These are phyloP conservation scores for Hirsutella thompsonii DNA, from an alignment of 2,329 filamentous ascomycete species.

Conservation along the genomic window DNA sequence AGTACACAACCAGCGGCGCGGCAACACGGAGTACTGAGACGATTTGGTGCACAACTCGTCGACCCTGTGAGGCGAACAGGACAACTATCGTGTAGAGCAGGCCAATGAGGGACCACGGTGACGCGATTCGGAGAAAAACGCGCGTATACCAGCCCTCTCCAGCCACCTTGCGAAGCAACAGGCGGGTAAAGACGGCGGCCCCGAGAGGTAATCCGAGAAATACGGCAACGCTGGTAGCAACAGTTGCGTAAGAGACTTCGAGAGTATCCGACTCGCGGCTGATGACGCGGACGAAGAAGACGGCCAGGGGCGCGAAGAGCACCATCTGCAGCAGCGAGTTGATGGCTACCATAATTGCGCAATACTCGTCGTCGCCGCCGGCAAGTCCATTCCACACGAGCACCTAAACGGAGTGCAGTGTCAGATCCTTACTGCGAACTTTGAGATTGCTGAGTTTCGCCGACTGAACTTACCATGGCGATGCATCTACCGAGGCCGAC, in stretches of 20 bases:
- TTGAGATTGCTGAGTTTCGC: neutral
- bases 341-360: conserved; percentile 64
- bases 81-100: conserved; percentile 80
- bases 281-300: conserved; percentile 61
- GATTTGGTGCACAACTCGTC: conserved; percentile 67
- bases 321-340: conserved; percentile 67
- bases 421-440: neutral
- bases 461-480: conserved; percentile 53
- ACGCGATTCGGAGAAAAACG: conserved; percentile 55
- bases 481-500: conserved; percentile 80
- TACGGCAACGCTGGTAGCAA: conserved; percentile 69
- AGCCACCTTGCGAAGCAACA: conserved; percentile 41
- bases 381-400: conserved; percentile 60
- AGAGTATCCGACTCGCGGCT: conserved; percentile 26
- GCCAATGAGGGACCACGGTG: conserved; percentile 68
- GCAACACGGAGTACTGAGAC: conserved; percentile 71
- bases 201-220: conserved; percentile 77
- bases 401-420: conserved; percentile 16
- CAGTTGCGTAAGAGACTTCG: conserved; percentile 45
- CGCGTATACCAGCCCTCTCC: conserved; percentile 51
- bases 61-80: conserved; percentile 72
- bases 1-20: conserved; percentile 73
- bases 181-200: conserved; percentile 65
- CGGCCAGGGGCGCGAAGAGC: conserved; percentile 55
- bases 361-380: conserved; percentile 69